Percentiles rank a stretch among this genome's conserved stretches.
Conservation (phyloP, 371 early-diverging fungal species). For the Mortierella sp. region DNA sequence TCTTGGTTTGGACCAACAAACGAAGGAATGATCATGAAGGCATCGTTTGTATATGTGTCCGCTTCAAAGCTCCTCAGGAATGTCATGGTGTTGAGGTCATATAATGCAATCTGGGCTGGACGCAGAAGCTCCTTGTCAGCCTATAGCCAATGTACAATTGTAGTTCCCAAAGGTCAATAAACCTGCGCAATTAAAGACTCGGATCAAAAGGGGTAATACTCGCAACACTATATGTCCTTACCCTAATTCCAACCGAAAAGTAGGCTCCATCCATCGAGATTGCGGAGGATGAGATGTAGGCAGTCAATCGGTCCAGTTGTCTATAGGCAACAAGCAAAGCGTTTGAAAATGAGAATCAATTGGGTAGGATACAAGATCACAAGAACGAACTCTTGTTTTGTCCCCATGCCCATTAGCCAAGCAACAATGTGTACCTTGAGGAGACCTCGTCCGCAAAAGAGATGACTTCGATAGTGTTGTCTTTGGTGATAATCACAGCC, state of each 20-base stretch:
- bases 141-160: not conserved
- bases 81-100: constrained; percentile 19
- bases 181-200: no score
- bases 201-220: no score
- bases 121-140: constrained; percentile 5
- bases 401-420: not conserved
- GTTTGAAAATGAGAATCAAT: not conserved
- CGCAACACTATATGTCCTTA: no score
- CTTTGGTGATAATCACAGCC: constrained; percentile 3
- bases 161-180: no score
- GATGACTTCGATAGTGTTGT: constrained; percentile 3
- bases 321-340: not conserved
- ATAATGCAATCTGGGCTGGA: constrained; percentile 18
- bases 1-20: constrained; percentile 30
- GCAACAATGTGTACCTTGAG: constrained; percentile 12
- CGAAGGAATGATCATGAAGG: constrained; percentile 12
- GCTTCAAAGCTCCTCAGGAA: constrained; percentile 27
- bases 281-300: not conserved
- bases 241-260: constrained; percentile 5
- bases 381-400: no score
- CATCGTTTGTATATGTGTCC: constrained; percentile 3
- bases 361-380: no score
- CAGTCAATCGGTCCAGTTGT: not conserved
- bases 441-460: constrained; percentile 10
- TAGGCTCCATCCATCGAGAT: not conserved